A percentile compares a stretch with the other conserved stretches of the same genome.
Evolutionary conservation across 306 rosid species (phyloP).

Genomic region (Rosa persica): DNA sequence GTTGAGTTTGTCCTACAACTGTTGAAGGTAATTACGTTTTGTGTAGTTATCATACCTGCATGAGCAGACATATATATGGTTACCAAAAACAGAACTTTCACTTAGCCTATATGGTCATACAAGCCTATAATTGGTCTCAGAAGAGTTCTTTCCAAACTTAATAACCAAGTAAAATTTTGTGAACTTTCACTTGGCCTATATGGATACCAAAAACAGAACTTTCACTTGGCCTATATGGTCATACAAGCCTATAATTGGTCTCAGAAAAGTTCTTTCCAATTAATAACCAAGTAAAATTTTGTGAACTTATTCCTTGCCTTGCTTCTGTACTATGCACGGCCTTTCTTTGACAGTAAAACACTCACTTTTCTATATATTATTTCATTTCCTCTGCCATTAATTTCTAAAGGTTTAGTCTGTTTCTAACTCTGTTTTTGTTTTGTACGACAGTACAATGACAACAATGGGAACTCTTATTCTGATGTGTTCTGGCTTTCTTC

Average conservation of each 20-base stretch:
- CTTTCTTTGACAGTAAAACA: background rate
- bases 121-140: background rate
- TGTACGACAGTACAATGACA: conserved; percentile 82
- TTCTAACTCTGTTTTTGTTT: conserved; percentile 5
- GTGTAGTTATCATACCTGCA: background rate
- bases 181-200: background rate
- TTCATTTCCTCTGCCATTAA: background rate
- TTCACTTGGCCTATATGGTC: background rate
- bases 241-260: background rate
- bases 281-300: background rate
- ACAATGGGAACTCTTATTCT: conserved; percentile 87
- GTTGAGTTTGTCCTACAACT: conserved; percentile 91
- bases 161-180: background rate
- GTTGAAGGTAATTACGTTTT: conserved; percentile 57
- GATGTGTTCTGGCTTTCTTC: conserved; percentile 98
- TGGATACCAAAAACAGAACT: background rate
- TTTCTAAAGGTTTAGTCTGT: background rate
- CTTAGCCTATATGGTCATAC: background rate
- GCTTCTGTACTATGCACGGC: conserved; percentile 1
- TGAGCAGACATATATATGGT: background rate
- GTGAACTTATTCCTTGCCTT: background rate
- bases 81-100: background rate
- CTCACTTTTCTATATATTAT: background rate
- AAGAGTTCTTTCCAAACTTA: background rate
- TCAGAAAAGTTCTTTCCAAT: background rate